Conservation (phyloP, 2,329 filamentous ascomycete genomes). For the Arthrobotrys sphaeroides region DNA sequence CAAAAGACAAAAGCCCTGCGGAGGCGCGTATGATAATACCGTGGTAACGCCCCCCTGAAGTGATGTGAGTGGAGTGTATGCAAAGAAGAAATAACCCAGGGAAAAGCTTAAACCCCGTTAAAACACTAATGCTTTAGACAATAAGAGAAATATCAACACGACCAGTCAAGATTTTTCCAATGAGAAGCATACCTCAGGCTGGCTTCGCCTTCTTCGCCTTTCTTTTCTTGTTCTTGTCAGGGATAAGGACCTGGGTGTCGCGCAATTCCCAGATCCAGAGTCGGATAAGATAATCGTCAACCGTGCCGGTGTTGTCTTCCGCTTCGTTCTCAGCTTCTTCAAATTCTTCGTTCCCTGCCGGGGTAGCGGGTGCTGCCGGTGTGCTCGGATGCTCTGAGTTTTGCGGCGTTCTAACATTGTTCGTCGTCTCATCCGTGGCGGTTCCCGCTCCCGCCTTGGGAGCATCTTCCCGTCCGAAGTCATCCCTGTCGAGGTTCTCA, state of each 20-base stretch:
- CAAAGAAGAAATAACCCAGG: not conserved
- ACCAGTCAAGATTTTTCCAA: not conserved
- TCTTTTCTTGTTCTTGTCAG: conserved; percentile 64
- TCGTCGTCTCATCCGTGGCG: conserved; percentile 18
- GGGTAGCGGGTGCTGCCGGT: conserved; percentile 12
- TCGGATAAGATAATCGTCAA: conserved; percentile 79
- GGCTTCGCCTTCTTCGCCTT: conserved; percentile 62
- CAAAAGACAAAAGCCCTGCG: too few species aligned
- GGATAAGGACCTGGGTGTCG: conserved; percentile 65
- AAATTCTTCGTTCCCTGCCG: conserved; percentile 43
- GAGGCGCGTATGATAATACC: too few species aligned
- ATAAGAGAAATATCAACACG: conserved; percentile 31
- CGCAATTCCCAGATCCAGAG: conserved; percentile 71
- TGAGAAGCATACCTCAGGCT: not conserved
- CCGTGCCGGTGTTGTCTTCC: conserved; percentile 67
- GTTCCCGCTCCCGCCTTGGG: not conserved
- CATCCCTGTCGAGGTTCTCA: conserved; percentile 70
- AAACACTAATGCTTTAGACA: conserved; percentile 3
- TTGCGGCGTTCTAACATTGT: conserved; percentile 28
- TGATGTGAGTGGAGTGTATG: conserved; percentile 17
- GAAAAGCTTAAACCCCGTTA: not conserved
- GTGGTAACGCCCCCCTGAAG: too few species aligned
- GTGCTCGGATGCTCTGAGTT: conserved; percentile 45
- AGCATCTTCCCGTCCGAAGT: conserved; percentile 64
- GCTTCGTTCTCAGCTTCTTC: conserved; percentile 56